A percentile compares a stretch with the other conserved stretches of the same genome.
phyloP scores from a whole-genome alignment of 2,329 filamentous ascomycete genomes.

The Pseudogymnoascus sp. region DNA sequence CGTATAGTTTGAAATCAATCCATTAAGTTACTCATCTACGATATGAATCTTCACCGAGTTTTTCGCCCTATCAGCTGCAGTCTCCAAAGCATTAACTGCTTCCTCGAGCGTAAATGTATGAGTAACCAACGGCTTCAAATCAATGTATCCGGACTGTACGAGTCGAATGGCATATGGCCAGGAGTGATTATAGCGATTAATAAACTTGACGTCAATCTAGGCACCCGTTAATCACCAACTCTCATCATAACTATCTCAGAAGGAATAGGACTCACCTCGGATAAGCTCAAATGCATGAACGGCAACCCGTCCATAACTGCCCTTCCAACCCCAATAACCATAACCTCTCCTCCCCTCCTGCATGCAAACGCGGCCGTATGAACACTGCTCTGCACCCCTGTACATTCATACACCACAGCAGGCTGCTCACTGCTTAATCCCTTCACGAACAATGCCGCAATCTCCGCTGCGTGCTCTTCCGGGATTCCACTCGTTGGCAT shows the following conservation, averaged over 20 bases:
- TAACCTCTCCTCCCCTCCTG: conserved; percentile 51
- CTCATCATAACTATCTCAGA: no score
- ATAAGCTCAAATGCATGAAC: no score
- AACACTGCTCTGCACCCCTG: conserved; percentile 58
- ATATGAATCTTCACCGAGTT: conserved; percentile 57
- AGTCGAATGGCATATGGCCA: conserved; percentile 61
- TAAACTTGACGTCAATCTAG: conserved; percentile 63
- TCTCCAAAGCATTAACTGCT: conserved; percentile 50
- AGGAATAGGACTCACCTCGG: no score
- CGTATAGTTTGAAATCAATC: no score
- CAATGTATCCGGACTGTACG: conserved; percentile 51
- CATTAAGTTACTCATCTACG: no score
- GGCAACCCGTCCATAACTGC: conserved; percentile 55
- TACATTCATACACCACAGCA: conserved; percentile 57
- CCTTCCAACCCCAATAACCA: conserved; percentile 59
- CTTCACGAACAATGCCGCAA: no score
- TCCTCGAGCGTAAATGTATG: conserved; percentile 57
- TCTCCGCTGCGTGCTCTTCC: no score
- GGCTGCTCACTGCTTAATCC: no score
- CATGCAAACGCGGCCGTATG: conserved; percentile 51
- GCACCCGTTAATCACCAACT: no score
- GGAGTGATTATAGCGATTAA: conserved; percentile 64
- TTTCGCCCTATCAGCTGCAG: conserved; percentile 44
- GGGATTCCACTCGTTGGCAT: conserved; percentile 40
- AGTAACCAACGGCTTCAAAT: conserved; percentile 56